phyloP scores from a whole-genome alignment of 106 monocot species.

The Vanilla planifolia region DNA sequence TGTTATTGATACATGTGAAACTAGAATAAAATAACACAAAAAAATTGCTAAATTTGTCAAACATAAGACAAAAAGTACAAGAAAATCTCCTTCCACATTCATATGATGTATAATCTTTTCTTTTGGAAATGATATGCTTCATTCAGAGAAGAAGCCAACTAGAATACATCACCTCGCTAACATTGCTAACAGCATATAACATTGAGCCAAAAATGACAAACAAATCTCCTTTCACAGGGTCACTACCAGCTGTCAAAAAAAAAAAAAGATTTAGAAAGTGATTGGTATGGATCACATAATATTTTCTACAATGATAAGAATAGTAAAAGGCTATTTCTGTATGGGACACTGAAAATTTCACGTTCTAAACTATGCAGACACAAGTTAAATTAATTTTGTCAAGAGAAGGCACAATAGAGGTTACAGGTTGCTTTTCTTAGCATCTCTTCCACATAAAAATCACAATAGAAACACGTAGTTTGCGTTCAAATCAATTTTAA shows the following conservation, averaged over 20 bases:
- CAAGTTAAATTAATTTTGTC: no score
- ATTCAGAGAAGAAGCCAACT: background rate
- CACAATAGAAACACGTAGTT: no score
- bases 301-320: background rate
- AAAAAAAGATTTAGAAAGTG: background rate
- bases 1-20: no score
- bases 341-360: no score
- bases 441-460: no score
- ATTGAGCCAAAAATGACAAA: conserved; percentile 38
- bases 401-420: no score
- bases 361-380: no score
- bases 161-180: conserved; percentile 31
- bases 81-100: background rate
- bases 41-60: no score
- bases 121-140: background rate
- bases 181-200: conserved; percentile 41
- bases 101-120: background rate
- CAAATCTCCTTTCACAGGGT: conserved; percentile 35
- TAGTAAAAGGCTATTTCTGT: background rate
- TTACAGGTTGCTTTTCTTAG: no score
- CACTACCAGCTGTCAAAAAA: conserved; percentile 20
- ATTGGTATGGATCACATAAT: background rate
- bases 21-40: no score
- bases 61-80: background rate
- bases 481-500: no score